Base-by-base conservation (phyloP, 768 basidiomycete genomes). In the Amanita exitialis region DNA sequence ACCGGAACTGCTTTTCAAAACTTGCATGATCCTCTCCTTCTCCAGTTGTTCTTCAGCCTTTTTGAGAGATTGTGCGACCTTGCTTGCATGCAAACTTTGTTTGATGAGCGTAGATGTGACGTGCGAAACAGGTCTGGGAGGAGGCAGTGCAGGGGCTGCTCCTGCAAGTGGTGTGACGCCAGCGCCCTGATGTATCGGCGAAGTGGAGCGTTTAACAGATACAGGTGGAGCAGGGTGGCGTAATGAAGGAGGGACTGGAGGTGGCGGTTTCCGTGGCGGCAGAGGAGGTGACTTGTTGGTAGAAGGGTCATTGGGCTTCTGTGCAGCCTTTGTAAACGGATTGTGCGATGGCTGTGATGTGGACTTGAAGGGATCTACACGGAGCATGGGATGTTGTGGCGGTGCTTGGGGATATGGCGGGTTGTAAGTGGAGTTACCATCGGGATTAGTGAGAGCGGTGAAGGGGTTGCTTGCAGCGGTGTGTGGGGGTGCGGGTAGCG, bases 11-110 rank as follows among this genome's bases (percentile, higher is more conserved):
- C 82, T 83, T 64, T 83, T 84, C 28, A 90, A 69, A 9, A 90
- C 80, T 62, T 82, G 78, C 53, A 87, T 67, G 16, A 87, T 76
- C 8, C 86, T 71, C 60, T 84, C 82, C 56, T 78, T 77, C 62
- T 86, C 84, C 15, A 86, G 69, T 54, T 77, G 72, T 37, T 78
- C 78, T 58, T 88, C 82, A 0, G 78, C 80, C 44, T 77, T 76
- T 64, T 87, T 86, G 64, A 86, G 69, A 3, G 74, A 75, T 62
- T 86, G 81, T 1, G 78, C 87, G 0, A 78, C 76, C 58, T 86
- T 85, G 52, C 77, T 80, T 5, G 88, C 88, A 47, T 84, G 80
- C 0, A 90, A 67, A 18, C 79, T 81, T 63, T 89, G 86, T 53
- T 76, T 76, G 68, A 86, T 86, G n/a, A 86, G 66, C 0, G 75